phyloP scores from a whole-genome alignment of 345 rosid genomes.

The Gossypium anomalum region DNA sequence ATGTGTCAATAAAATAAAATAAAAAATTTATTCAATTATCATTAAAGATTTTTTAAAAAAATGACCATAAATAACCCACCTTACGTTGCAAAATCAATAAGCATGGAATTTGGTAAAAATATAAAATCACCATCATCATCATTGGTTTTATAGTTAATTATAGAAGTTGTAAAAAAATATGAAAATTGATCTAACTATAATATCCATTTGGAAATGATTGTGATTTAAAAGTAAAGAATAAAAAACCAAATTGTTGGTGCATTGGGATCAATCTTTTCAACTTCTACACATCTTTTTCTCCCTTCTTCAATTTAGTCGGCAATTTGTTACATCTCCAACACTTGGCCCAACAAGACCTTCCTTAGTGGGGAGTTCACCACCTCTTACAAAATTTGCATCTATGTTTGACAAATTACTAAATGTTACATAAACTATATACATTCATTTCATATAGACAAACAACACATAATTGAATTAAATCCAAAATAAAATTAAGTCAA shows the following conservation, averaged over 20 bases:
- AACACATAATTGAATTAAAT: too few relatives aligned
- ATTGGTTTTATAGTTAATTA: neutral
- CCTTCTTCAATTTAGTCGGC: neutral
- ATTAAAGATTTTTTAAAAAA: too few relatives aligned
- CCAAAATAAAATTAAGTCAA: too few relatives aligned
- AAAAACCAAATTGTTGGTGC: too few relatives aligned
- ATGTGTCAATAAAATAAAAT: too few relatives aligned
- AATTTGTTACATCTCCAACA: neutral
- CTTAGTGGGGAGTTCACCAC: constrained; percentile 21
- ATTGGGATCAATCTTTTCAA: neutral
- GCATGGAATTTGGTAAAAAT: neutral
- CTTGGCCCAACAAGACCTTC: constrained; percentile 4
- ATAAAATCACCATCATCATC: too few relatives aligned
- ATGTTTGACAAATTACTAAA: neutral
- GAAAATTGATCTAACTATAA: neutral
- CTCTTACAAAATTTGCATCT: constrained; percentile 4
- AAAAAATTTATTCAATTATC: too few relatives aligned
- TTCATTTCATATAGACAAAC: neutral
- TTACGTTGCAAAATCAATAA: too few relatives aligned
- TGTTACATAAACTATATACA: neutral
- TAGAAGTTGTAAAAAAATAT: neutral
- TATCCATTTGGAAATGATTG: neutral
- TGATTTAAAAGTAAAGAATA: neutral
- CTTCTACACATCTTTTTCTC: neutral
- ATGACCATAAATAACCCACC: too few relatives aligned